Evolutionary conservation across 768 basidiomycete species (phyloP).

Genomic region (Ephemerocybe angulata): DNA sequence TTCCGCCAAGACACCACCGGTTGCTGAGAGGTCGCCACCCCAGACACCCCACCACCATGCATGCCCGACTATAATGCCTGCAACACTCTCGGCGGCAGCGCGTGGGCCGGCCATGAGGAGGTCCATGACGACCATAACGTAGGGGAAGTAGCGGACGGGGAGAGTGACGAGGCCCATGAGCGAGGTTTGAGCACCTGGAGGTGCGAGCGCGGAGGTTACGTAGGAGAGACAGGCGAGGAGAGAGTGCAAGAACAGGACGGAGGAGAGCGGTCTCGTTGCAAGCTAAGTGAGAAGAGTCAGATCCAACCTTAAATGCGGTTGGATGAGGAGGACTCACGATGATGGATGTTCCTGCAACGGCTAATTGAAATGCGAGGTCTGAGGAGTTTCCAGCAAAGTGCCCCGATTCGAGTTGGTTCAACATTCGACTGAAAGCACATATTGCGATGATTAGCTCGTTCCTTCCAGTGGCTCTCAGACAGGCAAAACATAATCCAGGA

Average conservation of each 20-base stretch:
- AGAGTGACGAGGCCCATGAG: constrained; percentile 77
- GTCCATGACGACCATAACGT: constrained; percentile 70
- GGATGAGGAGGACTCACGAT: constrained; percentile 44
- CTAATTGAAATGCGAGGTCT: constrained; percentile 75
- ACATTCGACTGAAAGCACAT: constrained; percentile 49
- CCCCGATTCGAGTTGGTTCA: constrained; percentile 59
- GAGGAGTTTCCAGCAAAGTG: constrained; percentile 59
- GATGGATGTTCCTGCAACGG: constrained; percentile 51
- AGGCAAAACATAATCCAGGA: too few species aligned
- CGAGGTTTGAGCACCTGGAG: constrained; percentile 63
- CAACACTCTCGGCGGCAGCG: constrained; percentile 53
- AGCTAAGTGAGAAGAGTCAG: constrained; percentile 22
- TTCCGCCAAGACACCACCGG: constrained; percentile 33
- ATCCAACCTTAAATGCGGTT: neutral
- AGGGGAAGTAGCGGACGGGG: constrained; percentile 71
- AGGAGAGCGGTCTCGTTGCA: constrained; percentile 58
- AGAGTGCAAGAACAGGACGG: constrained; percentile 57
- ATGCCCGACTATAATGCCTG: constrained; percentile 76
- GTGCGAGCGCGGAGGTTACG: constrained; percentile 62
- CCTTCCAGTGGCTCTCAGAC: too few species aligned
- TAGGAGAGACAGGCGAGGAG: constrained; percentile 68
- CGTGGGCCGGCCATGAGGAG: constrained; percentile 56
- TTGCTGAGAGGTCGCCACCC: constrained; percentile 41
- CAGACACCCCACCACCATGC: constrained; percentile 77
- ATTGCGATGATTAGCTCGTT: neutral